These are phyloP conservation scores for Venturiaceae sp. DNA, from an alignment of 2,329 filamentous ascomycete genomes.

Conservation along the genomic window DNA sequence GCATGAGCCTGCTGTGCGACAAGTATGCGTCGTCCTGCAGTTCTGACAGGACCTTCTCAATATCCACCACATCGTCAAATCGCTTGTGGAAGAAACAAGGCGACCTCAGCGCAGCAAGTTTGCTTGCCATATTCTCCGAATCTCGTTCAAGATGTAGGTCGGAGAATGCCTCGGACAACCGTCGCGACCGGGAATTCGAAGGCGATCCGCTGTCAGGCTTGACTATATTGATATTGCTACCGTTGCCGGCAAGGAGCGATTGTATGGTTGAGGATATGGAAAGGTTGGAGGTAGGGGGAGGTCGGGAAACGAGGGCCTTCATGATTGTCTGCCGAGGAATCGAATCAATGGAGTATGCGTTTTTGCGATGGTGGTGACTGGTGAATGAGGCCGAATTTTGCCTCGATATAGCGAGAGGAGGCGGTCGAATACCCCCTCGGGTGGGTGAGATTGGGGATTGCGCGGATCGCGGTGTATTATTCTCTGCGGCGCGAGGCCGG, in stretches of 20 bases:
- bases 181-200: conserved; percentile 40
- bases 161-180: conserved; percentile 50
- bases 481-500: background rate
- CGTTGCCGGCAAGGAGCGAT: conserved; percentile 40
- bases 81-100: conserved; percentile 97
- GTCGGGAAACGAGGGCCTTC: conserved; percentile 64
- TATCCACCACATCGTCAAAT: conserved; percentile 92
- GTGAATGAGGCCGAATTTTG: background rate
- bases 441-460: background rate
- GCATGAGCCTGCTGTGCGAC: conserved; percentile 87
- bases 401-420: background rate
- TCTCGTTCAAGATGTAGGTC: conserved; percentile 35
- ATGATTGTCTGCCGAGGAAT: conserved; percentile 73
- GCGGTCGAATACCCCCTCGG: background rate
- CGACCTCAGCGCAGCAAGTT: conserved; percentile 65
- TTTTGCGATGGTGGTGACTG: conserved; percentile 6
- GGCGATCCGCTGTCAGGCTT: conserved; percentile 20
- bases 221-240: conserved; percentile 11
- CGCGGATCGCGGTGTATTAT: background rate
- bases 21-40: conserved; percentile 64
- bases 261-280: conserved; percentile 54
- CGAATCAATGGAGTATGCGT: conserved; percentile 49
- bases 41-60: conserved; percentile 89
- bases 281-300: conserved; percentile 44
- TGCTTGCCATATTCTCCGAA: conserved; percentile 32